These are phyloP conservation scores for Draba incana DNA, from an alignment of 345 rosid species.

Conservation along the genomic window DNA sequence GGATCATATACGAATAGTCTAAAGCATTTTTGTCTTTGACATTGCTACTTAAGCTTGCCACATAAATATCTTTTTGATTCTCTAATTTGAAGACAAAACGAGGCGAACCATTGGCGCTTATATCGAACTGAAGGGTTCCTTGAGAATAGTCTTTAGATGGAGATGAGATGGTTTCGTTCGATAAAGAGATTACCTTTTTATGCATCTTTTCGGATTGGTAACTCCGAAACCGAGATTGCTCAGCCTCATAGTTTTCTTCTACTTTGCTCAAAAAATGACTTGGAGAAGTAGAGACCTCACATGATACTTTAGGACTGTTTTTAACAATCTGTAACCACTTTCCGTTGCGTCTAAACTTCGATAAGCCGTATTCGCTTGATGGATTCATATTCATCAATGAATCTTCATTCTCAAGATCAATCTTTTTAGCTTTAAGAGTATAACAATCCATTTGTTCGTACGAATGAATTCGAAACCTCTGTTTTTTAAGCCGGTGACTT, in stretches of 20 bases:
- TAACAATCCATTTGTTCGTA: constrained; percentile 53
- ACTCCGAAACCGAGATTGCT: not conserved
- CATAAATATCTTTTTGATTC: constrained; percentile 55
- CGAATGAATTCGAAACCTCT: not conserved
- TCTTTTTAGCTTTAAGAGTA: constrained; percentile 42
- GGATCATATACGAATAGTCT: constrained; percentile 55
- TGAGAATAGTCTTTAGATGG: constrained; percentile 46
- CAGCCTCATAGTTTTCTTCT: not conserved
- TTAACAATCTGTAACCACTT: constrained; percentile 51
- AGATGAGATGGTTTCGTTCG: constrained; percentile 32
- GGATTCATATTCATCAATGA: constrained; percentile 33
- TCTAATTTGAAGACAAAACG: constrained; percentile 68
- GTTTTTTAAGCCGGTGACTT: not conserved
- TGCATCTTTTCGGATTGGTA: constrained; percentile 31
- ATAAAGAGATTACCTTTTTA: constrained; percentile 4
- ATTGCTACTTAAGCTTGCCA: constrained; percentile 53
- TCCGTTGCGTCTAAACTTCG: constrained; percentile 39
- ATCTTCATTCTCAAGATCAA: constrained; percentile 43
- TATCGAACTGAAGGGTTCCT: constrained; percentile 72
- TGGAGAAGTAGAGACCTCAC: constrained; percentile 42
- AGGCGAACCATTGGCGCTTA: constrained; percentile 52
- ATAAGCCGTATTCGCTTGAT: constrained; percentile 25
- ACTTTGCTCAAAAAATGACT: constrained; percentile 43
- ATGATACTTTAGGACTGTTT: constrained; percentile 50
- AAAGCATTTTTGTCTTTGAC: constrained; percentile 40